These are phyloP conservation scores for Persicaria tinctoria DNA, from an alignment of 148 eudicot species.

Conservation along the genomic window DNA sequence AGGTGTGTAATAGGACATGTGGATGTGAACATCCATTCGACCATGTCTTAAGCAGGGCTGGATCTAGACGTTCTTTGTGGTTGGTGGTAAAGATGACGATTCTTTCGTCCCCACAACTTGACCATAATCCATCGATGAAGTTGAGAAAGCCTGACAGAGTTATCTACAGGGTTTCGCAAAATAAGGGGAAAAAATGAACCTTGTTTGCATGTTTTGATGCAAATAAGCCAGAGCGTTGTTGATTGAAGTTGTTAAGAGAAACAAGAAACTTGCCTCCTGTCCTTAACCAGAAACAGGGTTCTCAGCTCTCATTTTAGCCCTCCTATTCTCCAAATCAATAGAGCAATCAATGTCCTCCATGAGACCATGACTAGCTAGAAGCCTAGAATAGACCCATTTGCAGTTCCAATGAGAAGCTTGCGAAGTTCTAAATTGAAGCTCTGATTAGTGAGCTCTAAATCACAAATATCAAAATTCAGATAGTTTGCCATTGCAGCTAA, in stretches of 20 bases:
- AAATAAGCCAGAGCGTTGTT: neutral
- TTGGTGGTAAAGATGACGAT: conserved; percentile 64
- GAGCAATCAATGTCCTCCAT: conserved; percentile 41
- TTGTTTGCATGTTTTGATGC: neutral
- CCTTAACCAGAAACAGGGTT: neutral
- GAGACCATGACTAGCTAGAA: conserved; percentile 11
- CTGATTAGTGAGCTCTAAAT: conserved; percentile 31
- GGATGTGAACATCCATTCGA: conserved; percentile 66
- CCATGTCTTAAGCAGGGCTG: conserved; percentile 71
- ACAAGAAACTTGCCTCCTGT: neutral
- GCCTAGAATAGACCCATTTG: conserved; percentile 27
- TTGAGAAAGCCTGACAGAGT: conserved; percentile 61
- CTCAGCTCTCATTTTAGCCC: neutral
- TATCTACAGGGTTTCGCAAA: conserved; percentile 21
- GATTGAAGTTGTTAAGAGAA: neutral
- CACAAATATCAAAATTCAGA: conserved; percentile 26
- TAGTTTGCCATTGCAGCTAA: conserved; percentile 26
- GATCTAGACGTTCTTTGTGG: conserved; percentile 61
- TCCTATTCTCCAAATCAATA: conserved; percentile 24
- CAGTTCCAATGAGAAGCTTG: conserved; percentile 22
- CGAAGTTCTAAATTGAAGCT: conserved; percentile 21
- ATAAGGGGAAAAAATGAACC: neutral
- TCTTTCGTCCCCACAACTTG: conserved; percentile 66
- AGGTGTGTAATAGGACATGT: conserved; percentile 68
- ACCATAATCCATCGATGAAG: conserved; percentile 69